phyloP scores from a whole-genome alignment of 345 rosid genomes.

The Anastatica hierochuntica region DNA sequence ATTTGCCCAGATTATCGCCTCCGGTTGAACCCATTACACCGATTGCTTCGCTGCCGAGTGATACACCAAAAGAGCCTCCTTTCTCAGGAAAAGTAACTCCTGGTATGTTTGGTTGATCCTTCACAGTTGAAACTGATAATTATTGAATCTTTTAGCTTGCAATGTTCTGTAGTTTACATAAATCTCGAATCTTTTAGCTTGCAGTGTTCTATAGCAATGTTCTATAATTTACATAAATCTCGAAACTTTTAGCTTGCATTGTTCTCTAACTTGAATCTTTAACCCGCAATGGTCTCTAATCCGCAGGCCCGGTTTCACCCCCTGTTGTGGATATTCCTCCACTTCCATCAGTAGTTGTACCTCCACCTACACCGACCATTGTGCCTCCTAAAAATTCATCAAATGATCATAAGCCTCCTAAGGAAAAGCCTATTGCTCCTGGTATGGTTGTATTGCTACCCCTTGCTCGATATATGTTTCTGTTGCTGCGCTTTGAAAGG shows the following conservation, averaged over 20 bases:
- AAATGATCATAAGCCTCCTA: constrained; percentile 19
- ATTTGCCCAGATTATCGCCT: constrained; percentile 12
- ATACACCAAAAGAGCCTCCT: constrained; percentile 25
- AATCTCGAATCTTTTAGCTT: neutral
- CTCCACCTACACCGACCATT: constrained; percentile 24
- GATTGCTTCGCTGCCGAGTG: constrained; percentile 15
- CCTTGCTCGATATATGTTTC: neutral
- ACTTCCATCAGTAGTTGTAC: constrained; percentile 16
- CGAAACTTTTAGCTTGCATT: no score
- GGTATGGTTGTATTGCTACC: constrained; percentile 14
- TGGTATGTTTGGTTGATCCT: neutral
- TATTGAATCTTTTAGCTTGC: neutral
- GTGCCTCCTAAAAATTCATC: constrained; percentile 16
- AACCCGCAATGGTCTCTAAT: constrained; percentile 5
- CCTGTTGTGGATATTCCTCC: constrained; percentile 22
- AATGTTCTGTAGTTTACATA: neutral
- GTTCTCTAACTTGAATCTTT: no score
- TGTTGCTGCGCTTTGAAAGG: neutral
- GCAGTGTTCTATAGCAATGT: no score
- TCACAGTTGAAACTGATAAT: neutral
- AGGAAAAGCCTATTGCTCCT: constrained; percentile 16
- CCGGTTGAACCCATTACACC: constrained; percentile 15
- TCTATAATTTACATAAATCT: no score
- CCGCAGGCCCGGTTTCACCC: constrained; percentile 19
- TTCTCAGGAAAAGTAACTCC: constrained; percentile 14